Conservation (phyloP, 1,139 yeast genomes). For the Petasospora fabianii region DNA sequence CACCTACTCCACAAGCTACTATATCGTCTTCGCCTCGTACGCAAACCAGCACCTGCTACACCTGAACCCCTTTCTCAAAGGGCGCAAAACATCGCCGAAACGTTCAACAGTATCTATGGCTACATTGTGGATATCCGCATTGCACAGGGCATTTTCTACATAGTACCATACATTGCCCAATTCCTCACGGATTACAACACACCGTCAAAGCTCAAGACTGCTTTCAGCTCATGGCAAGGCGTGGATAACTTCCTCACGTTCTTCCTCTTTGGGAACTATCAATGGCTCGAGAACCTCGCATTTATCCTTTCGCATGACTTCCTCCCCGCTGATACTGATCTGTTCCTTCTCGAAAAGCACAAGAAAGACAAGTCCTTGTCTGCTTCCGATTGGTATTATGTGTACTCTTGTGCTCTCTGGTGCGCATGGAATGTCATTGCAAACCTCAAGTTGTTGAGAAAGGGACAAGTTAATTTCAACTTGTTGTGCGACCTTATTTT, state of each 20-base stretch:
- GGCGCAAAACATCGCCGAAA: constrained; percentile 12
- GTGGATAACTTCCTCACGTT: constrained; percentile 19
- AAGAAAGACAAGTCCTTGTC: constrained; percentile 14
- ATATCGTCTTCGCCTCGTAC: constrained; percentile 13
- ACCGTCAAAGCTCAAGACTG: constrained; percentile 14
- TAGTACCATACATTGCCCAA: constrained; percentile 22
- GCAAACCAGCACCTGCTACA: neutral
- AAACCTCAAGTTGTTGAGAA: constrained; percentile 12
- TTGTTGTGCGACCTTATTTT: constrained; percentile 19
- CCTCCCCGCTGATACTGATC: constrained; percentile 17
- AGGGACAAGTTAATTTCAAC: constrained; percentile 15
- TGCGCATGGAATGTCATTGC: constrained; percentile 19
- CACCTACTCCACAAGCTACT: constrained; percentile 11
- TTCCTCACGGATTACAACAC: constrained; percentile 21
- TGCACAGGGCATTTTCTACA: constrained; percentile 23
- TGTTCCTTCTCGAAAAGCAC: constrained; percentile 16
- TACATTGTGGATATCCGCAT: constrained; percentile 26
- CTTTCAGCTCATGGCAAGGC: constrained; percentile 14
- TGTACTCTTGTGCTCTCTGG: constrained; percentile 26
- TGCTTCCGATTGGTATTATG: constrained; percentile 26
- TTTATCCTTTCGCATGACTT: constrained; percentile 23
- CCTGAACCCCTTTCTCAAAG: constrained; percentile 7
- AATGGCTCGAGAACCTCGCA: constrained; percentile 24
- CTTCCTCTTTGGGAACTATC: constrained; percentile 19
- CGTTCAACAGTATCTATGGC: constrained; percentile 19